phyloP scores from a whole-genome alignment of 768 basidiomycete species.

The Amylocystis lapponica region DNA sequence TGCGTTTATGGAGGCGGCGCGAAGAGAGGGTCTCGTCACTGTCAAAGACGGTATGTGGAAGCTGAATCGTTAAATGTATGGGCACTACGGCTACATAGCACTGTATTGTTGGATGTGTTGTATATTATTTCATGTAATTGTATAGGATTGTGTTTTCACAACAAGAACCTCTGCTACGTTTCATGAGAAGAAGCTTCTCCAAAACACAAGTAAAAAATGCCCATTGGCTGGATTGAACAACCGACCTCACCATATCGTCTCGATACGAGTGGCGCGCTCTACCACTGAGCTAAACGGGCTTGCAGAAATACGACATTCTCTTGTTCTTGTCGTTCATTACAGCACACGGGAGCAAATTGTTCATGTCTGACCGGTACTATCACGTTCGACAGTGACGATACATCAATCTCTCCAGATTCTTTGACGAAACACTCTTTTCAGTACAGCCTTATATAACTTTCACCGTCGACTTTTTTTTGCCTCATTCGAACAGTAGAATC shows the following conservation, averaged over 20 bases:
- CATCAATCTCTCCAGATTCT: no score
- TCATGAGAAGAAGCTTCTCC: no score
- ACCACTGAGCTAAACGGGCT: constrained; percentile 55
- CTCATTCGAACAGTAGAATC: no score
- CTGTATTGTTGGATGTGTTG: neutral
- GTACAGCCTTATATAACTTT: no score
- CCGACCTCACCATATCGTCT: constrained; percentile 29
- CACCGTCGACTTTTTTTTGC: no score
- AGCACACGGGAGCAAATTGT: neutral
- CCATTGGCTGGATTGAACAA: constrained; percentile 36
- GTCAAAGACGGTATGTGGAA: constrained; percentile 71
- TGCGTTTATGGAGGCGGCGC: constrained; percentile 75
- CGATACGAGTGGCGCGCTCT: constrained; percentile 56
- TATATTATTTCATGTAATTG: neutral
- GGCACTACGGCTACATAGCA: neutral
- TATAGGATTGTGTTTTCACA: no score
- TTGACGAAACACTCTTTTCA: no score
- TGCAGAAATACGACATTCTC: neutral
- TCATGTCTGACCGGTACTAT: no score
- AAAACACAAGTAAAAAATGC: constrained; percentile 13
- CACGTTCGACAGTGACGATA: no score
- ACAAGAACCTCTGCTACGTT: no score
- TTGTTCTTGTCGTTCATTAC: neutral
- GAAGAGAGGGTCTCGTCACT: constrained; percentile 68
- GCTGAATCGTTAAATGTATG: constrained; percentile 24